Base-by-base conservation (phyloP, 1,284 basidiomycete species). In the Ganoderma resinaceum region DNA sequence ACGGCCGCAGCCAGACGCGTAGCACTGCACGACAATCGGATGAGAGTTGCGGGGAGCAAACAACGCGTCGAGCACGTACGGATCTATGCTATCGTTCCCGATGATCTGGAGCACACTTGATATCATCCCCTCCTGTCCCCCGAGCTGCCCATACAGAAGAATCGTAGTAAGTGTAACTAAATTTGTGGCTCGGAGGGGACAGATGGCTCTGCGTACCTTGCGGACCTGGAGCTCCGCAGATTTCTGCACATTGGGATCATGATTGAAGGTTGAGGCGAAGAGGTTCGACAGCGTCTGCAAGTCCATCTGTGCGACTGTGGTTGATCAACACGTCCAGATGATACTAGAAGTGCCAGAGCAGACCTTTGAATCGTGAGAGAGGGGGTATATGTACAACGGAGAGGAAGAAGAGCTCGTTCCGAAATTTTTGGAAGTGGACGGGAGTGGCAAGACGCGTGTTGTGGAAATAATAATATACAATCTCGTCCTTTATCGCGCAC, bases 161-260 rank as follows among this genome's bases (percentile, higher is more conserved):
- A 52, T 42, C 52, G 29, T 49, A 63, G 26, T 69, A 64, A 72
- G 66, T 64, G 11, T 9, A 23, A 11, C 42, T 43, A 23, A 58
- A 43, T 26, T 18, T 35, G 20, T 20, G 43, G n/a, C 11, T 52
- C 8, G 23, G 12, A 18, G n/a, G 12, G 16, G 14, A 60, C 14
- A 29, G 8, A 16, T 42, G 37, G 9, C 37, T 52, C 26, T 37
- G 76, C 80, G 62, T 71, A 93, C 94, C 85, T 92, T 94, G 75
- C 93, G 89, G 75, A 96, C 92, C 79, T 95, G 87, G 43, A 95
- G 87, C 78, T 96, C 94, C 52, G 89, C 91, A 49, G 91, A 83
- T 76, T 93, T 94, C 73, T 94, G 91, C 69, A 91, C 87, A 84
- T 95, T 95, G 60, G 94, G 93, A 80, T 95, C 91, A n/a, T 91